phyloP scores from a whole-genome alignment of 1,284 basidiomycete genomes.

The Sutorius eximius region DNA sequence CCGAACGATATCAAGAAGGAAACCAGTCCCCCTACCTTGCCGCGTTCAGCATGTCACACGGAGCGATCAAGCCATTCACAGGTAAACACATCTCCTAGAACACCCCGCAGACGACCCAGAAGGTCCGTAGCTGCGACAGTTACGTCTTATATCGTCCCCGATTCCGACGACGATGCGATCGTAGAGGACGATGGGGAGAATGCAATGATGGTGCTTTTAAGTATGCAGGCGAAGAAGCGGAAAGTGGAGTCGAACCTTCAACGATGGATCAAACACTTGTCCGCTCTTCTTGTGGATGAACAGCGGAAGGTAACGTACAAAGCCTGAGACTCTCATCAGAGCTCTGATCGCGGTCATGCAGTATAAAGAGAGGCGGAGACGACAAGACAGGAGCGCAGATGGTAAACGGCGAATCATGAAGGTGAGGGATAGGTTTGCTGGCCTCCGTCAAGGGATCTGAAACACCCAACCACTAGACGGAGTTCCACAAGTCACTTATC shows the following conservation, averaged over 20 bases:
- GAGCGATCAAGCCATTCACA: conserved; percentile 12
- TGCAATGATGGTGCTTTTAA: conserved; percentile 34
- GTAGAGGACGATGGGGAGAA: conserved; percentile 42
- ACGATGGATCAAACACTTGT: conserved; percentile 64
- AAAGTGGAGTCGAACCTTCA: conserved; percentile 56
- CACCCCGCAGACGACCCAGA: conserved; percentile 54
- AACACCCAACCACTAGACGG: conserved; percentile 45
- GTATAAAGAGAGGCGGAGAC: conserved; percentile 63
- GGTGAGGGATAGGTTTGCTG: conserved; percentile 39
- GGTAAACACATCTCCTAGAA: conserved; percentile 21
- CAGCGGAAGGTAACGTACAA: conserved; percentile 55
- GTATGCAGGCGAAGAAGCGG: conserved; percentile 38
- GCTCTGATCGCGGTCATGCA: conserved; percentile 30
- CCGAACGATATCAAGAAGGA: conserved; percentile 47
- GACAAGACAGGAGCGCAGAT: conserved; percentile 47
- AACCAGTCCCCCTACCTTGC: conserved; percentile 30
- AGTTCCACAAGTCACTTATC: conserved; percentile 62
- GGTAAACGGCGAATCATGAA: conserved; percentile 53
- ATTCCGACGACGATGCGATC: conserved; percentile 69
- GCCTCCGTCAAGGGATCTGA: background rate
- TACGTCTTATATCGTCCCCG: conserved; percentile 63
- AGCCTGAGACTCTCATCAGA: background rate
- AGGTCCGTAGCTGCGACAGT: conserved; percentile 51
- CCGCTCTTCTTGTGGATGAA: conserved; percentile 58
- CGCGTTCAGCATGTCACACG: conserved; percentile 14